Base-by-base conservation (phyloP, 257 asterid genomes). In the Buddleja alternifolia region DNA sequence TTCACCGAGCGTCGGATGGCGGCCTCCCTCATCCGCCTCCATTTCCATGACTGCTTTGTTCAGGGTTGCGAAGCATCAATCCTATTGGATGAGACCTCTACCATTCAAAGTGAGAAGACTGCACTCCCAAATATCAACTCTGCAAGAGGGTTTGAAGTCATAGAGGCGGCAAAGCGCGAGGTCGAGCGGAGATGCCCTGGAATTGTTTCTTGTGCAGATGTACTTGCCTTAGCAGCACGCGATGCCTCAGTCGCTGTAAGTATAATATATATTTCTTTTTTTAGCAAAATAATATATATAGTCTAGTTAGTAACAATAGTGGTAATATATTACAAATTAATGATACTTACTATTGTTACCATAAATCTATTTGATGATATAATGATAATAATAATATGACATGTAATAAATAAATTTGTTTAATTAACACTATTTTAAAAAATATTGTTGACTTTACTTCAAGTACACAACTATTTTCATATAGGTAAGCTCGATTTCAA, bases 11-110 rank as follows among this genome's bases (percentile, higher is more conserved):
- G 84, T 0, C 71, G 84, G 4, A 83, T 83, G 86, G 86, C 86
- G 0, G 84, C 83, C 2, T 84, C 86, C 7, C 73, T 81, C 68
- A 66, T 84, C 16, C 86, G 86, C 4, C 85, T 84, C 55, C 84
- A 73, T n/a, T 83, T 83, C 67, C 86, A 83, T 45, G 89, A 81
- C 21, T 80, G 89, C 77, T 81, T 81, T 36, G 85, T 81, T 1
- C 85, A 81, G 65, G 86, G 85, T 8, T 75, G 83, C 37, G 83
- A 74, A 52, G 90, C 77, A 0, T 84, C 90, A 3, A 29, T 84
- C 50, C 16, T 84, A 0, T 78, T 84, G 0, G 87, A 84, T 52
- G 77, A 77, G 21, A 32, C 82, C 20, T 3, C 83, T 8, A 60
- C 73, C 0, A 74, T 77, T 39, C 70, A 63, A 11, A 73, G 81